These are phyloP conservation scores for Didymosphaeria variabile DNA, from an alignment of 2,329 filamentous ascomycete genomes.

Conservation along the genomic window DNA sequence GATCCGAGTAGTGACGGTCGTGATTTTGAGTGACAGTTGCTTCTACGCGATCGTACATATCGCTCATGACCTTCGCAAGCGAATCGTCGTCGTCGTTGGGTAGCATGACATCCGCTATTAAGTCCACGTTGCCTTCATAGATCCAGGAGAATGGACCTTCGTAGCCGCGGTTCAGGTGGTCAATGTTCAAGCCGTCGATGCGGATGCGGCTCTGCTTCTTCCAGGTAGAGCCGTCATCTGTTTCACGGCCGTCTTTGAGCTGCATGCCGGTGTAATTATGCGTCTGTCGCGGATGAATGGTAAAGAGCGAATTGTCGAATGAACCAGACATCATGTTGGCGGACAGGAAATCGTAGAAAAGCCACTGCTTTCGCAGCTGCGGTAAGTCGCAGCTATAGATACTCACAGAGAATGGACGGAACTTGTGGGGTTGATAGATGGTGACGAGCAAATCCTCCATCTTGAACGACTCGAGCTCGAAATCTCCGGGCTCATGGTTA, in stretches of 20 bases:
- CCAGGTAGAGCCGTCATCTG: conserved; percentile 76
- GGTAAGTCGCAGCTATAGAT: conserved; percentile 96
- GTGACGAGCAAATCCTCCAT: conserved; percentile 93
- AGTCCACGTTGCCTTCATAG: conserved; percentile 94
- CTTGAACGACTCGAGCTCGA: conserved; percentile 96
- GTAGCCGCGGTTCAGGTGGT: conserved; percentile 92
- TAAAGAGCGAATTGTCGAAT: conserved; percentile 95
- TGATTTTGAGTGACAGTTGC: conserved; percentile 85
- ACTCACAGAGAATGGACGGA: conserved; percentile 94
- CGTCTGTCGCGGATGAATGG: conserved; percentile 91
- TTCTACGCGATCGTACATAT: conserved; percentile 96
- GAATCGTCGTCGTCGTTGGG: conserved; percentile 87
- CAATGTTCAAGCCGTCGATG: conserved; percentile 92
- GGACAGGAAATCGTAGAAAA: conserved; percentile 96
- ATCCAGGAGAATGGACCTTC: conserved; percentile 98
- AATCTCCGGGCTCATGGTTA: conserved; percentile 88
- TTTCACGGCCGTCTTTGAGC: conserved; percentile 64
- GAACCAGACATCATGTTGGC: conserved; percentile 97
- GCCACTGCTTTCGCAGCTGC: conserved; percentile 91
- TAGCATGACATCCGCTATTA: conserved; percentile 94
- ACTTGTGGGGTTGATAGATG: conserved; percentile 86
- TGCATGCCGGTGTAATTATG: conserved; percentile 78
- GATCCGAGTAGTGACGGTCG: conserved; percentile 57
- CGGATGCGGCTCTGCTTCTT: conserved; percentile 94
- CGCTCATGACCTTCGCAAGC: conserved; percentile 92